Evolutionary conservation across 345 rosid species (phyloP).

Genomic region (Jatropha curcas): DNA sequence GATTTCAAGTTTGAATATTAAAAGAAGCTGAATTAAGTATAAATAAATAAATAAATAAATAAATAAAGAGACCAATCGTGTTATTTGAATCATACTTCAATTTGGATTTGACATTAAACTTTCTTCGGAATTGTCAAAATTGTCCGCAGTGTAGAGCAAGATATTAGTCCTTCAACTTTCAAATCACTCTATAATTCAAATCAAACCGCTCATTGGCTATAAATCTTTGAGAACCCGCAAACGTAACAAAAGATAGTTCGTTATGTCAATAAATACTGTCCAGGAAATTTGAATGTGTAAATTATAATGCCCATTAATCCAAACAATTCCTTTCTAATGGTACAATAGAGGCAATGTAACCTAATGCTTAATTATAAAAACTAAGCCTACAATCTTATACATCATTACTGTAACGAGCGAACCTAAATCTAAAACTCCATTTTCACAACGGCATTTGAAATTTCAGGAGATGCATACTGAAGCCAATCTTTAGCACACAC

Average conservation of each 20-base stretch:
- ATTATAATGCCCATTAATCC: conserved; percentile 20
- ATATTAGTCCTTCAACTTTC: no score
- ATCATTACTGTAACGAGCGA: neutral
- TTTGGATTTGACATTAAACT: no score
- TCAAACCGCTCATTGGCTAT: no score
- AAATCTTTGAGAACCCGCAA: no score
- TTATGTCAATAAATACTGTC: neutral
- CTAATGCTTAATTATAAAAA: conserved; percentile 13
- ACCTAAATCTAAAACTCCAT: conserved; percentile 48
- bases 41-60: no score
- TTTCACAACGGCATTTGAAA: conserved; percentile 50
- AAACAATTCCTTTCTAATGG: conserved; percentile 15
- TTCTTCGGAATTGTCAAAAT: no score
- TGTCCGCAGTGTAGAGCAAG: no score
- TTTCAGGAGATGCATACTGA: conserved; percentile 39
- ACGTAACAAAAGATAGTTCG: neutral
- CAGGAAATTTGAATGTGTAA: conserved; percentile 16
- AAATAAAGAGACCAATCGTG: no score
- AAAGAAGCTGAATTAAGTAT: no score
- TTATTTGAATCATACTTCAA: no score
- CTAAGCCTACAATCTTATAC: conserved; percentile 23
- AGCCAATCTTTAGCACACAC: conserved; percentile 91
- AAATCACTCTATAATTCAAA: no score
- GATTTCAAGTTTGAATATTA: no score
- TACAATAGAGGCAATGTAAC: conserved; percentile 17